phyloP scores from a whole-genome alignment of 805 yeast genomes.

The Ogataea haglerorum region DNA sequence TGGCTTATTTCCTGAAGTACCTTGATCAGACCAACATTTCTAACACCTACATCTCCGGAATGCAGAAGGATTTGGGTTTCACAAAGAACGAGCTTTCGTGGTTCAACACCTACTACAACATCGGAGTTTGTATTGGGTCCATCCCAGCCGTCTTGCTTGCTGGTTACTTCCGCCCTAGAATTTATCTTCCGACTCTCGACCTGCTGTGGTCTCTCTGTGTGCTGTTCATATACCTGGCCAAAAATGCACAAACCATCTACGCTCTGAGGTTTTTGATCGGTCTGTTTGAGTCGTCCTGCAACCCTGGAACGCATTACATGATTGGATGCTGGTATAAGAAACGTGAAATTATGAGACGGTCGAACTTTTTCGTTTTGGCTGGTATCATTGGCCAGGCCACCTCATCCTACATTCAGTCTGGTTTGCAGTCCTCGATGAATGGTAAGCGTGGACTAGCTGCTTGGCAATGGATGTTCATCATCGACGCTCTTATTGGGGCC shows the following conservation, averaged over 20 bases:
- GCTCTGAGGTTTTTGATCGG: conserved; percentile 61
- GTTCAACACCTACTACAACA: conserved; percentile 27
- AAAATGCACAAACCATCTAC: conserved; percentile 47
- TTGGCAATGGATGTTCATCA: conserved; percentile 73
- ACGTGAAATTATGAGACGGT: conserved; percentile 55
- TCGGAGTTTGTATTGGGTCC: conserved; percentile 59
- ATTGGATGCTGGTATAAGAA: conserved; percentile 56
- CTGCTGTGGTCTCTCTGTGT: conserved; percentile 48
- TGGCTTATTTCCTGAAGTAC: conserved; percentile 37
- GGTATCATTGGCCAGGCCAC: conserved; percentile 61
- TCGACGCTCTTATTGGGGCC: conserved; percentile 59
- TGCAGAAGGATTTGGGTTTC: conserved; percentile 45
- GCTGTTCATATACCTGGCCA: conserved; percentile 27
- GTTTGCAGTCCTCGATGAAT: conserved; percentile 43
- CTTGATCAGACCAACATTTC: conserved; percentile 54
- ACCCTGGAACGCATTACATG: conserved; percentile 35
- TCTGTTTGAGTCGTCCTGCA: conserved; percentile 41
- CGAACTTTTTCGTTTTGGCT: conserved; percentile 58
- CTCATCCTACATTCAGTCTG: conserved; percentile 60
- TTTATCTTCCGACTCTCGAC: conserved; percentile 45
- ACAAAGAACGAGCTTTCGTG: conserved; percentile 23
- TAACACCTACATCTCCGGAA: conserved; percentile 65
- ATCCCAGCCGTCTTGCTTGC: conserved; percentile 52
- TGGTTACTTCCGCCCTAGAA: conserved; percentile 41
- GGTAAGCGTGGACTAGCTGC: conserved; percentile 55